These are phyloP conservation scores for Suhomyces tanzawaensis DNA, from an alignment of 805 yeast species.

Conservation along the genomic window DNA sequence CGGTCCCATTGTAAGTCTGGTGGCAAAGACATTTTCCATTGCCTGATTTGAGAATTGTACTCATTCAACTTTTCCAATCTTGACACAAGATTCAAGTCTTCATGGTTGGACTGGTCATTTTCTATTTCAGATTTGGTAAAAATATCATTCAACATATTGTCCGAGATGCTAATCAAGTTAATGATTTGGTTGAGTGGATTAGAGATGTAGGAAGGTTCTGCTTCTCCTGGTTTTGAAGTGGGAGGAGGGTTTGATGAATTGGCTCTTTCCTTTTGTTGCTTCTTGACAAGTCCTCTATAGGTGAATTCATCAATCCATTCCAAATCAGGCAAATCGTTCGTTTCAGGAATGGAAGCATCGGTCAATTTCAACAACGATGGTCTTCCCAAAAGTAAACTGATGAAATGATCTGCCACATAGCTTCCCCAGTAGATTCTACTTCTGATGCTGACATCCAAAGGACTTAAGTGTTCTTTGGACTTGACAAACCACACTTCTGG, in stretches of 20 bases:
- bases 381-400: constrained; percentile 57
- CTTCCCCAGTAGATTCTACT: constrained; percentile 68
- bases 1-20: constrained; percentile 49
- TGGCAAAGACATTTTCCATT: constrained; percentile 53
- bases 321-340: constrained; percentile 58
- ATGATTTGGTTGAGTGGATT: constrained; percentile 44
- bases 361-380: constrained; percentile 53
- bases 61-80: constrained; percentile 37
- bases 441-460: constrained; percentile 54
- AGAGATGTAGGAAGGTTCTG: constrained; percentile 34
- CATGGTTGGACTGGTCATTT: constrained; percentile 22
- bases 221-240: constrained; percentile 24
- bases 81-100: constrained; percentile 44
- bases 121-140: constrained; percentile 39
- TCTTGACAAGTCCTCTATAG: constrained; percentile 23
- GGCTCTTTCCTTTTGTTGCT: background rate
- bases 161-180: constrained; percentile 43
- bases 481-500: constrained; percentile 59
- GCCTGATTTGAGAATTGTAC: constrained; percentile 48
- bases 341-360: constrained; percentile 60
- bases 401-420: constrained; percentile 61
- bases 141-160: constrained; percentile 44
- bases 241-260: constrained; percentile 18
- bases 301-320: constrained; percentile 62
- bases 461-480: constrained; percentile 37